These are phyloP conservation scores for Phytopythium vexans DNA, from an alignment of 352 stramenopile species.

Conservation along the genomic window DNA sequence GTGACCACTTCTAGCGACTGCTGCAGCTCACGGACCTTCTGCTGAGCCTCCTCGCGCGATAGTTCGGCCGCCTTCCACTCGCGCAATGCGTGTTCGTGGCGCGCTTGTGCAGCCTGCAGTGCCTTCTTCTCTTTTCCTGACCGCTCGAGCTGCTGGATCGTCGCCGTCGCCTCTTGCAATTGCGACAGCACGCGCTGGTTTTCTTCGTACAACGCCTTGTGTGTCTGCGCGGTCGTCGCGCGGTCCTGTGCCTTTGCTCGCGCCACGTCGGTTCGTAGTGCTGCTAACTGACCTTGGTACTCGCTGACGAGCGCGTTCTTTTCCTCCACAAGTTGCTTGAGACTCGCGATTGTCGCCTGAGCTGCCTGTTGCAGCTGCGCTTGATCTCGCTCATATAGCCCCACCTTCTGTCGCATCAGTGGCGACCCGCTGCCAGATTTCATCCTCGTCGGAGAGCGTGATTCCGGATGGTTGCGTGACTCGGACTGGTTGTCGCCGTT, in stretches of 20 bases:
- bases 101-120: slow-evolving; percentile 56
- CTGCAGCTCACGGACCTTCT: slow-evolving; percentile 61
- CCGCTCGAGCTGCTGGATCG: slow-evolving; percentile 59
- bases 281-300: slow-evolving; percentile 54
- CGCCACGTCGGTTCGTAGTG: slow-evolving; percentile 41
- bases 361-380: slow-evolving; percentile 66
- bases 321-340: slow-evolving; percentile 77
- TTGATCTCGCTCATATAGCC: slow-evolving; percentile 79
- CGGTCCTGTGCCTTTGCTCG: slow-evolving; percentile 52
- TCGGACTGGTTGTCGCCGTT: slow-evolving; percentile 8
- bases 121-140: slow-evolving; percentile 55
- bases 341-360: slow-evolving; percentile 72
- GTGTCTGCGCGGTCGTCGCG: slow-evolving; percentile 45
- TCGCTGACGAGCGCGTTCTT: slow-evolving; percentile 69
- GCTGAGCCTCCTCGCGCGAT: slow-evolving; percentile 36
- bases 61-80: slow-evolving; percentile 77
- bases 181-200: slow-evolving; percentile 75
- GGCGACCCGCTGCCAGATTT: slow-evolving; percentile 12
- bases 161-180: slow-evolving; percentile 65
- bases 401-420: slow-evolving; percentile 63
- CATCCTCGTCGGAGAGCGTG: too few relatives aligned
- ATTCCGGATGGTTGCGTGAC: not conserved
- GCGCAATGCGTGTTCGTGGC: slow-evolving; percentile 58
- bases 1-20: slow-evolving; percentile 40
- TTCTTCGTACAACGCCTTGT: slow-evolving; percentile 74